phyloP scores from a whole-genome alignment of 2,329 filamentous ascomycete genomes.

The Clonostachys chloroleuca region DNA sequence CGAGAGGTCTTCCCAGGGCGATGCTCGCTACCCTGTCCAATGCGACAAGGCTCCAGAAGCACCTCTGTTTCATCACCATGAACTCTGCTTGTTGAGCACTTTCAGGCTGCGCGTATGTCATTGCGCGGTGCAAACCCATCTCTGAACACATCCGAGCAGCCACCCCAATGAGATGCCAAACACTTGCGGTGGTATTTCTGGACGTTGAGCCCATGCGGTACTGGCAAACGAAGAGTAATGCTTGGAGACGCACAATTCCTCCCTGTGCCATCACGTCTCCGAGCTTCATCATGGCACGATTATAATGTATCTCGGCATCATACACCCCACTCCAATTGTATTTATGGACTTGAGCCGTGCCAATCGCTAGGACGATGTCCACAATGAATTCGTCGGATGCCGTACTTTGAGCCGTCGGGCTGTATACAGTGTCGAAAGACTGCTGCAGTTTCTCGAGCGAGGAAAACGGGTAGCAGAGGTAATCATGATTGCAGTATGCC shows the following conservation, averaged over 20 bases:
- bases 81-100: constrained; percentile 7
- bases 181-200: constrained; percentile 27
- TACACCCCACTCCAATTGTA: constrained; percentile 36
- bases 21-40: constrained; percentile 29
- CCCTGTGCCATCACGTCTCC: constrained; percentile 26
- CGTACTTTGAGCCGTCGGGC: constrained; percentile 7
- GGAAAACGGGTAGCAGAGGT: constrained; percentile 35
- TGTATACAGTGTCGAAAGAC: constrained; percentile 20
- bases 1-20: constrained; percentile 31
- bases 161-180: constrained; percentile 38
- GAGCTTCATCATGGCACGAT: constrained; percentile 27
- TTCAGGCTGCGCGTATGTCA: constrained; percentile 17
- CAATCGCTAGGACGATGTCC: constrained; percentile 37
- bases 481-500: constrained; percentile 35
- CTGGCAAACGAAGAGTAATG: constrained; percentile 34
- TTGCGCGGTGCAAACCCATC: constrained; percentile 31
- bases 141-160: constrained; percentile 33
- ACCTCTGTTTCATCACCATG: constrained; percentile 26
- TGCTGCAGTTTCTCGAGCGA: constrained; percentile 17
- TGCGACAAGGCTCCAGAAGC: constrained; percentile 36
- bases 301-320: constrained; percentile 33
- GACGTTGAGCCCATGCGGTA: constrained; percentile 33
- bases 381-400: constrained; percentile 24
- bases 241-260: constrained; percentile 29
- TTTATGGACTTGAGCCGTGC: constrained; percentile 34